phyloP scores from a whole-genome alignment of 2,329 filamentous ascomycete species.

The Dryadomyces sulphureus region DNA sequence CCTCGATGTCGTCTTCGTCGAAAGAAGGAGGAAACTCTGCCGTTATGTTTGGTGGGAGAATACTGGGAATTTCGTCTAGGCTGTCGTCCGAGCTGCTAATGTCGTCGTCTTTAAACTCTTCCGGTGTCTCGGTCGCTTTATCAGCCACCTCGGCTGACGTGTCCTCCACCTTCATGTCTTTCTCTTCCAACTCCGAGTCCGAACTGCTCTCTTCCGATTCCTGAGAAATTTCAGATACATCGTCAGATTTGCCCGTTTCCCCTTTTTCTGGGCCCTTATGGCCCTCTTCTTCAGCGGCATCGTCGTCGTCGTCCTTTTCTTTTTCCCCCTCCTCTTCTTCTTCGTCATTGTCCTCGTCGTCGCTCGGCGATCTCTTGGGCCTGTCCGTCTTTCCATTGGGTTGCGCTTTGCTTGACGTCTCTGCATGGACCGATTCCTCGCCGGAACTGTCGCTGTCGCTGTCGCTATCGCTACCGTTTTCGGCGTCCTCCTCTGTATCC shows the following conservation, averaged over 20 bases:
- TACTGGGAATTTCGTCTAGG: neutral
- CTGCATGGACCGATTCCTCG: neutral
- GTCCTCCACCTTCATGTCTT: no score
- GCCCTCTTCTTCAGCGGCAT: no score
- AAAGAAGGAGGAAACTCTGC: neutral
- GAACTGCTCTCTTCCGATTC: no score
- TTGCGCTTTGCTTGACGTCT: neutral
- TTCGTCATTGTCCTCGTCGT: neutral
- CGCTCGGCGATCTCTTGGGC: neutral
- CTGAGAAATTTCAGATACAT: no score
- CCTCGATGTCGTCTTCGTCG: neutral
- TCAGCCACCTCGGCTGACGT: neutral
- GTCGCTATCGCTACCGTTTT: neutral
- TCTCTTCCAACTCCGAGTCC: no score
- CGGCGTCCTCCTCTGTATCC: neutral
- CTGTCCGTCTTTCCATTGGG: no score
- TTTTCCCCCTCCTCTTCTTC: neutral
- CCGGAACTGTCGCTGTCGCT: neutral
- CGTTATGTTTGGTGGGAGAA: neutral
- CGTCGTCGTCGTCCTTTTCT: neutral
- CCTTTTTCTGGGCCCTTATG: no score
- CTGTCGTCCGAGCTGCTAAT: conserved; percentile 1
- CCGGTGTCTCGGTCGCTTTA: neutral
- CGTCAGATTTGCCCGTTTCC: no score
- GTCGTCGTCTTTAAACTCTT: neutral